Evolutionary conservation across 2,329 filamentous ascomycete species (phyloP), one percentile per base, ranked within the genome.

Genomic region (Ascochyta viciae-villosae): DNA sequence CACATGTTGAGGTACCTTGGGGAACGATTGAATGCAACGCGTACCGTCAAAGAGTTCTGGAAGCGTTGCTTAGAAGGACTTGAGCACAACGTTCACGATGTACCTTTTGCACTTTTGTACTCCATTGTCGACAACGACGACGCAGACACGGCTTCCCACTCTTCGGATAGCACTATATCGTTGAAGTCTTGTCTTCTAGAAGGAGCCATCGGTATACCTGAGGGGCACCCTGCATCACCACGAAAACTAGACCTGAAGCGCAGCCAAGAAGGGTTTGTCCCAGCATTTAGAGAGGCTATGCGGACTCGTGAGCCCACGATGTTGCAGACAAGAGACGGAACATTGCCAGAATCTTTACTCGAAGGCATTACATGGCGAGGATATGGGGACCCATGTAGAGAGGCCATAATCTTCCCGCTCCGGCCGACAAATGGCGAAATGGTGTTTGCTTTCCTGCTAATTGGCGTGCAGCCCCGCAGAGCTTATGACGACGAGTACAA

Each of bases 1-100:
- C 65, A 74, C 29, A 78, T 75, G 26, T 63, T 80, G 6, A 68
- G 75, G n/a, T 67, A 74, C 9, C 56, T 80, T 4, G 72, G 72
- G 2, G 77, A 77, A 37, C 65, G 65, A 62, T 37, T 75, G 63
- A 62, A 73, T 12, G 58, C 65, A 27, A 66, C 64, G 33, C 64
- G 64, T 44, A 70, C 65, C 1, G 65, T 66, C 9, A 71, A 69
- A 38, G 64, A 77, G 3, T 78, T 84, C 35, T 85, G 82, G 80
- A 73, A 74, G 47, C 79, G 76, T 66, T 78, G 83, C 26, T 61
- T 84, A 10, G 80, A 83, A 37, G 80, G 80, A 1, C 60, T 83
- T 10, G 77, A 80, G 55, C 75, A 78, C 15, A 73, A 73, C 37
- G 57, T 63, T 12, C 64, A 68, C 26, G 72, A 74, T 26, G 53